Conservation (phyloP, 768 basidiomycete genomes). For the Chiua virens region DNA sequence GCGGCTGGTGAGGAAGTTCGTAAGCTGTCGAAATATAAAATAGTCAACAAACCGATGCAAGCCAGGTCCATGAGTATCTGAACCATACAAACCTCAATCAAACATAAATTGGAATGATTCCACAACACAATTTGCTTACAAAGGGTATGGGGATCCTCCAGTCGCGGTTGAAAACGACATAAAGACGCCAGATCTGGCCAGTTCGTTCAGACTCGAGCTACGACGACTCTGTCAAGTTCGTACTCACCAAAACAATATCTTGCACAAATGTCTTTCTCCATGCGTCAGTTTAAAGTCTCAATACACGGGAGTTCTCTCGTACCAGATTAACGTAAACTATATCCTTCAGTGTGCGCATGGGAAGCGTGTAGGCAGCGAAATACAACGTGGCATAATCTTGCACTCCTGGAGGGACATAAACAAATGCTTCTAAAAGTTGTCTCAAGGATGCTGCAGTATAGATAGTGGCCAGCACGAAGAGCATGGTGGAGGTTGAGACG, state of each 20-base stretch:
- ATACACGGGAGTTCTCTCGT: background rate
- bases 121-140: constrained; percentile 3
- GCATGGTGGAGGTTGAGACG: constrained; percentile 10
- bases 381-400: constrained; percentile 10
- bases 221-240: background rate
- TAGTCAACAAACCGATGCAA: constrained; percentile 16
- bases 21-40: background rate
- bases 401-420: constrained; percentile 8
- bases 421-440: constrained; percentile 16
- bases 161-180: constrained; percentile 20
- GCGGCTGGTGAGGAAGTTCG: background rate
- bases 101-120: background rate
- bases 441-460: constrained; percentile 15
- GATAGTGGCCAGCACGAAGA: constrained; percentile 9
- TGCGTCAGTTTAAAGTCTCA: background rate
- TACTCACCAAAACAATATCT: constrained; percentile 16
- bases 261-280: constrained; percentile 12
- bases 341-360: constrained; percentile 15
- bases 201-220: background rate
- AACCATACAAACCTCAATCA: background rate
- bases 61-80: constrained; percentile 21
- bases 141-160: constrained; percentile 20
- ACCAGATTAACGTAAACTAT: constrained; percentile 15
- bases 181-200: constrained; percentile 22
- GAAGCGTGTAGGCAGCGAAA: constrained; percentile 7